Base-by-base conservation (phyloP, 2,329 filamentous ascomycete species). In the Hypoxylon sp. region DNA sequence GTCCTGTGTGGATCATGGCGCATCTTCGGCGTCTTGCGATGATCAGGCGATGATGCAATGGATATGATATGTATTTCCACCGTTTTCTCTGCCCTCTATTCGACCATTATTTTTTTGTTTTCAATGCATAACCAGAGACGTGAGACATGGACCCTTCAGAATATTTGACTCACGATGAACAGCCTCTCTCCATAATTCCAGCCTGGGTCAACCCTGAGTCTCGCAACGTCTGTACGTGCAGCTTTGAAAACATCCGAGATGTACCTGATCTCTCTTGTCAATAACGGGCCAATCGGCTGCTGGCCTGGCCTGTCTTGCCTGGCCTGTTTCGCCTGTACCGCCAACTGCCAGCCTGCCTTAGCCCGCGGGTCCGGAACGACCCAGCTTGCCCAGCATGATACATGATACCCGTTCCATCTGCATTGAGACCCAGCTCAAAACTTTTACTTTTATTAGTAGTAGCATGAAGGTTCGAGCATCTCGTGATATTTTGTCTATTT, bases 41-140 rank as follows among this genome's bases (percentile, higher is more conserved):
- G 55, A 64, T 64, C 61, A 55, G 58, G 31, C 41, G 51, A 64
- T 64, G 61, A 64, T 64, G 61, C 52, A 64, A 64, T 64, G 55
- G 54, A 58, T 55, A 35, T 29, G 54, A 58, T 55, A 35, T 29
- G 9, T 47, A 43, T 48, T 6, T 41, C 35, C 4, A n/a, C 47
- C 20, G 11, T 24, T 45, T 26, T 42, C 18, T 21, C 45, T 38
- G 20, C 15, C 42, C 4, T 35, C n/a, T 6, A 35, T 35, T 35
- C 31, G 31, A 31, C 7, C 11, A 15, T 3, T n/a, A n/a, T 31
- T 27, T 29, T 29, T 29, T 31, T 31, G n/a, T n/a, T n/a, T n/a
- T n/a, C n/a, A n/a, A n/a, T n/a, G n/a, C n/a, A n/a, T n/a, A n/a
- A n/a, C n/a, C n/a, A n/a, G n/a, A n/a, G n/a, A n/a, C n/a, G n/a